Evolutionary conservation across 768 basidiomycete genomes (phyloP), one percentile per base, ranked within the genome.

Genomic region (Leccinum disarticulatum): DNA sequence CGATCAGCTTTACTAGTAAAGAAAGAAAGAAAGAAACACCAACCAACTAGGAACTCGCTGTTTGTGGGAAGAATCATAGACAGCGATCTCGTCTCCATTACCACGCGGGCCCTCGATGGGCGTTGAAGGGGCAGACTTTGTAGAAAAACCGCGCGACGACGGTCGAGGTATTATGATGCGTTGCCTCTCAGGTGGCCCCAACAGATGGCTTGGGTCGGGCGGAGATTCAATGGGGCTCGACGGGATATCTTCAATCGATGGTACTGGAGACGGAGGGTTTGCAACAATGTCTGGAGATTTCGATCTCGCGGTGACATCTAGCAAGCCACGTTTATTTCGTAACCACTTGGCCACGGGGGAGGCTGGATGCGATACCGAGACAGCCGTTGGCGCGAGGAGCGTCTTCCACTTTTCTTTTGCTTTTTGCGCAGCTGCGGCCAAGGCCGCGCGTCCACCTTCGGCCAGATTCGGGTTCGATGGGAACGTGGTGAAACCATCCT

Each of bases 1-100:
- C 28, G 60, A 58, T 31, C 49, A 59, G 28, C 47, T 31, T 38
- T 6, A 28, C 11, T 2, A 43, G 50, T 28, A 31, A 33, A 54
- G 35, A 11, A 49, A 48, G 33, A 43, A 52, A n/a, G 11, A 13
- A 11, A 1, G 4, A 13, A 11, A 35, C 6, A 75, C 84, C 52
- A 64, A 89, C 91, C 91, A 93, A 71, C 90, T 91, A 6, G 91
- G 91, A 27, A 93, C 91, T 19, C 91, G 86, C 66, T 85, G 83
- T 72, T 93, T 93, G 66, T 83, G 78, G 10, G 91, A 93, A 28
- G 88, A 86, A 72, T 93, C 91, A 67, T 92, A 93, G 3, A 90
- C 85, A 17, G 87, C 88, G 65, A 80, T 81, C 46, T 83, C 83
- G 33, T 80, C 80, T 1, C 76, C 71, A 35, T 75, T 55, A 25